Percentiles rank a stretch among this genome's conserved stretches.
Conservation (phyloP, 2,329 filamentous ascomycete genomes). For the Apiospora hydei region DNA sequence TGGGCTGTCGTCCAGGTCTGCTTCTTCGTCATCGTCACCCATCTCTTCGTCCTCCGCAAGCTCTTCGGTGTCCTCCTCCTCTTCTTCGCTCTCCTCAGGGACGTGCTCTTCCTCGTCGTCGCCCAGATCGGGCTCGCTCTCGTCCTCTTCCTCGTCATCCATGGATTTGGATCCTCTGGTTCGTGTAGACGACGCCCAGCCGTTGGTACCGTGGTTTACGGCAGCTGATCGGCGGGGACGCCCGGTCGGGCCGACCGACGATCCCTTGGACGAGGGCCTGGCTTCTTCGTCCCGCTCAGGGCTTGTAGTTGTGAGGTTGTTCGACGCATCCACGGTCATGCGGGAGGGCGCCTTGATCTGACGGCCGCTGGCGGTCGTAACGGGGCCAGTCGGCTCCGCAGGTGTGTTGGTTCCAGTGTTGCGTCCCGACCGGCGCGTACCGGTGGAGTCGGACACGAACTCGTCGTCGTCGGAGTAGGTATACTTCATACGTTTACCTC, state of each 20-base stretch:
- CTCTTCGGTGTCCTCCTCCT: constrained; percentile 35
- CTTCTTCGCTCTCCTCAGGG: constrained; percentile 63
- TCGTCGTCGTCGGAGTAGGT: constrained; percentile 92
- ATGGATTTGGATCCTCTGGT: constrained; percentile 62
- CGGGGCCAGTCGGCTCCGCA: constrained; percentile 66
- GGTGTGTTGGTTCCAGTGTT: constrained; percentile 79
- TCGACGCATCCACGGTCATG: constrained; percentile 66
- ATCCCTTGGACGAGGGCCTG: constrained; percentile 46
- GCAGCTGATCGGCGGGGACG: constrained; percentile 60
- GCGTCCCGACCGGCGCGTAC: constrained; percentile 71
- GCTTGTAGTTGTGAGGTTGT: constrained; percentile 55
- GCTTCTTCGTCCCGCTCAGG: constrained; percentile 37
- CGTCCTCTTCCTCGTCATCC: constrained; percentile 55
- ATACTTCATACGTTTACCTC: constrained; percentile 95
- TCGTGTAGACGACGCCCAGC: constrained; percentile 49
- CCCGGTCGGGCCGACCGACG: constrained; percentile 52
- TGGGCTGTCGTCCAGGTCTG: constrained; percentile 52
- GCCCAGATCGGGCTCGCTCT: constrained; percentile 54
- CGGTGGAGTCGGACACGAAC: constrained; percentile 69
- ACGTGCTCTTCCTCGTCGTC: constrained; percentile 77
- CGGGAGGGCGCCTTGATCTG: constrained; percentile 77
- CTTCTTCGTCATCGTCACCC: constrained; percentile 54
- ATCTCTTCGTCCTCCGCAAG: constrained; percentile 54
- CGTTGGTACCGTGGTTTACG: constrained; percentile 57
- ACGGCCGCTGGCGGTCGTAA: constrained; percentile 84